Conservation (phyloP, 2,329 filamentous ascomycete species). For the Cryphonectria carpinicola region DNA sequence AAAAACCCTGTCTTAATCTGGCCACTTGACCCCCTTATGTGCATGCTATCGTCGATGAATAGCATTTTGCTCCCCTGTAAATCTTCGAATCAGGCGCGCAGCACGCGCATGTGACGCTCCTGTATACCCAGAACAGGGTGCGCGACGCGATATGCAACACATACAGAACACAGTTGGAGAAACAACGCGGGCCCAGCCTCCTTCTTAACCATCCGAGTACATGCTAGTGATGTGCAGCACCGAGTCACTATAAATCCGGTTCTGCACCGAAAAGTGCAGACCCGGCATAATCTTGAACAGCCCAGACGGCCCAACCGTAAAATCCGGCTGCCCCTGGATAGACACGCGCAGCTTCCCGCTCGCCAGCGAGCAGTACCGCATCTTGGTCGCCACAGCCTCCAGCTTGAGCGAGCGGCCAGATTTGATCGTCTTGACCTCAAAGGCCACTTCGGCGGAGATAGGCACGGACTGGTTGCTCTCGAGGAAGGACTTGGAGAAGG, state of each 20-base stretch:
- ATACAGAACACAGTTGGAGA: neutral
- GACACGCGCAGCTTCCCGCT: slow-evolving; percentile 38
- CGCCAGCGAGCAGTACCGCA: slow-evolving; percentile 37
- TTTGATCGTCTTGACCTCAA: slow-evolving; percentile 36
- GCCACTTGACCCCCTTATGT: neutral
- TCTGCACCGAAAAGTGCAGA: slow-evolving; percentile 31
- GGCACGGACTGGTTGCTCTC: slow-evolving; percentile 32
- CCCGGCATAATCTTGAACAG: slow-evolving; percentile 35
- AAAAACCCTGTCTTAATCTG: too few relatives aligned
- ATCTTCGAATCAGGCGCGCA: neutral
- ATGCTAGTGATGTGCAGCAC: slow-evolving; percentile 33
- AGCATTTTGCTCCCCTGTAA: neutral
- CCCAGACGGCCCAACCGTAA: slow-evolving; percentile 36
- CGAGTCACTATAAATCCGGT: slow-evolving; percentile 35
- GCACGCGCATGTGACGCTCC: neutral
- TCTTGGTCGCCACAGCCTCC: slow-evolving; percentile 28
- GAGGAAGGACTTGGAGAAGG: slow-evolving; percentile 41
- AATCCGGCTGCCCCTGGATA: slow-evolving; percentile 33
- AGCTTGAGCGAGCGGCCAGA: slow-evolving; percentile 33
- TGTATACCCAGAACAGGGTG: neutral
- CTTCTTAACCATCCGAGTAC: neutral
- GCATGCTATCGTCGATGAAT: neutral
- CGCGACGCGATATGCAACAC: neutral
- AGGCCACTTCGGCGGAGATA: slow-evolving; percentile 35
- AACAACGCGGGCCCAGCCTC: neutral